Evolutionary conservation across 306 rosid species (phyloP).

Genomic region (Hippophae rhamnoides): DNA sequence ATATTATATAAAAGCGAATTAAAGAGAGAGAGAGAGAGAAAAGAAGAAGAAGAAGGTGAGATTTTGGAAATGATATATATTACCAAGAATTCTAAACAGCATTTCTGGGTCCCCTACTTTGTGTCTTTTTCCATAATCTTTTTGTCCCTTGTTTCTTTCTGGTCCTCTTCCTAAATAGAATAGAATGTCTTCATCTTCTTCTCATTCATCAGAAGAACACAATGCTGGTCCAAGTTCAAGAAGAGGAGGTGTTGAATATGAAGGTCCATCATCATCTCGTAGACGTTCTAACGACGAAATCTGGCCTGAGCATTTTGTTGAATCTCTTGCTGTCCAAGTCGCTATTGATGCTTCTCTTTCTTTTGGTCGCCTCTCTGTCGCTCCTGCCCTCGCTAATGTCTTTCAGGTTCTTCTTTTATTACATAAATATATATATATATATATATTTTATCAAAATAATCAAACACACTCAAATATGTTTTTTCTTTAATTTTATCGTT

Average conservation of each 20-base stretch:
- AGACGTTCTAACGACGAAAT: slow-evolving; percentile 47
- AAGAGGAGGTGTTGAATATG: slow-evolving; percentile 21
- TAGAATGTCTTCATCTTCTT: slow-evolving; percentile 10
- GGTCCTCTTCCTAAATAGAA: slow-evolving; percentile 14
- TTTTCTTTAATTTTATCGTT: too few species aligned
- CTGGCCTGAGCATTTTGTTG: slow-evolving; percentile 62
- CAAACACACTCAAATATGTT: too few species aligned
- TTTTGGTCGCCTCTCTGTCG: slow-evolving; percentile 54
- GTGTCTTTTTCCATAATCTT: slow-evolving; percentile 79
- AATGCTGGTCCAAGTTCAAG: slow-evolving; percentile 31
- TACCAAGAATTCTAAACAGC: slow-evolving; percentile 32
- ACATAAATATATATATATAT: too few species aligned
- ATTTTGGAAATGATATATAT: neutral
- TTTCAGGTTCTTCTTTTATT: slow-evolving; percentile 48
- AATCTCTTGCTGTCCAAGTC: slow-evolving; percentile 55
- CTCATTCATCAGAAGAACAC: slow-evolving; percentile 1
- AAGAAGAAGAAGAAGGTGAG: too few species aligned
- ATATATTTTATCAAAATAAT: too few species aligned
- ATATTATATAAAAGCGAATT: too few species aligned
- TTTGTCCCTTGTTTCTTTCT: slow-evolving; percentile 66
- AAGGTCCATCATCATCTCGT: slow-evolving; percentile 66
- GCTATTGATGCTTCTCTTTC: slow-evolving; percentile 56
- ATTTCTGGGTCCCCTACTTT: slow-evolving; percentile 71
- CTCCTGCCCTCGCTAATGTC: slow-evolving; percentile 51
- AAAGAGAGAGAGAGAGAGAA: too few species aligned